Evolutionary conservation across 2,329 filamentous ascomycete genomes (phyloP), one percentile per base, ranked within the genome.

Genomic region (Ceratocystis harringtonii): DNA sequence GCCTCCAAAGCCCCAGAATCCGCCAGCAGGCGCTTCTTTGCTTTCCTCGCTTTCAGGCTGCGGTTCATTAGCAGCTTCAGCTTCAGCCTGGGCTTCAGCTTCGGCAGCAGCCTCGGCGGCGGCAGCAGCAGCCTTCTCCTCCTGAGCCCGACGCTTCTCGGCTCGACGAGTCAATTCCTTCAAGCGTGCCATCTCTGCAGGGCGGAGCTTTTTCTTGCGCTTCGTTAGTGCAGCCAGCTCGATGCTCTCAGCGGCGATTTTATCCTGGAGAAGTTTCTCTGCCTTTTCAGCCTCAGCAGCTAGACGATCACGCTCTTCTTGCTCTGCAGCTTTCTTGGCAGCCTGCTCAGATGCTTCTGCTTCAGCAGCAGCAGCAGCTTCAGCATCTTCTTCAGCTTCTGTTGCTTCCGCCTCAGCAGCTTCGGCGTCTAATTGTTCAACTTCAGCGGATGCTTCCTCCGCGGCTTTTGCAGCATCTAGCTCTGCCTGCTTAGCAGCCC

Each of bases 191-290:
- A 79, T 72, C 41, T 79, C 78, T 66, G 75, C 79, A 68, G 76
- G 80, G 1, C 70, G 71, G 12, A 79, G 69, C 67, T 74, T 80
- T 70, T 79, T 83, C 69, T 80, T 81, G 70, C 81, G 83, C 28
- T 75, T 74, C 55, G 77, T 78, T 3, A 80, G 72, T 3, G 72
- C 70, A 15, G 72, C 75, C 12, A 79, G 71, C 66, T 79, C 75
- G 10, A 72, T 71, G 67, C 78, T 74, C n/a, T 61, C 64, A 5
- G 43, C 57, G 15, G 48, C 57, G 62, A 58, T 58, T n/a, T 43
- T 45, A 30, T 55, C 65, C 28, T 45, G 25, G 30, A 22, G 36
- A 55, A 52, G 48, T 45, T 55, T 30, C 8, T 60, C 66, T 22
- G 25, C 57, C 22, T 48, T 36, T 4, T 41, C 36, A n/a, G 28